These are phyloP conservation scores for Pyrus hybrid DNA, from an alignment of 331 rosid species.

Conservation along the genomic window DNA sequence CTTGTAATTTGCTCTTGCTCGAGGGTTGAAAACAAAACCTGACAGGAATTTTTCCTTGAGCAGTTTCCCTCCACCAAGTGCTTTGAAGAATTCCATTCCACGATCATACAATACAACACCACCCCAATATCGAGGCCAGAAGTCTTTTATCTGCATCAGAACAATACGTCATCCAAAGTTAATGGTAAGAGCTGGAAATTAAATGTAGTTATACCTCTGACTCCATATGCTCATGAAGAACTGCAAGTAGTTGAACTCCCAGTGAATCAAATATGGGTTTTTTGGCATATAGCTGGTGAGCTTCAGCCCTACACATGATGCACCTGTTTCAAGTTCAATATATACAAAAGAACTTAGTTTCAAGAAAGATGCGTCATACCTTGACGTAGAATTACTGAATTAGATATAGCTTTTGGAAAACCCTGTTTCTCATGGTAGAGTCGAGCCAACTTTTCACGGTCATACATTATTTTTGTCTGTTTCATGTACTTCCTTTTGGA, in stretches of 20 bases:
- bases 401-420: neutral
- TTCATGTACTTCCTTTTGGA: neutral
- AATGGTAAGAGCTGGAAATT: conserved; percentile 9
- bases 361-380: neutral
- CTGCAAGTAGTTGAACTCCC: conserved; percentile 69
- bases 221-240: conserved; percentile 73
- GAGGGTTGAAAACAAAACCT: conserved; percentile 71
- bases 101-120: conserved; percentile 61
- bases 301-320: conserved; percentile 98
- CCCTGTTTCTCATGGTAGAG: neutral
- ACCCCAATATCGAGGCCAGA: conserved; percentile 98
- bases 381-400: neutral
- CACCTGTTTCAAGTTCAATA: conserved; percentile 54
- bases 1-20: conserved; percentile 70
- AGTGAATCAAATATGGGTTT: conserved; percentile 84
- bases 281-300: conserved; percentile 69
- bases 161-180: conserved; percentile 4
- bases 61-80: conserved; percentile 85
- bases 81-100: conserved; percentile 56
- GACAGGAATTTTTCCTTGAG: conserved; percentile 72
- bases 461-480: neutral
- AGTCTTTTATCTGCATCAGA: conserved; percentile 54
- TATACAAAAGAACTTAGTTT: conserved; percentile 4
- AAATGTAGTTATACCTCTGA: conserved; percentile 52
- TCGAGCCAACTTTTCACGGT: neutral